Evolutionary conservation across 2,329 filamentous ascomycete species (phyloP), one percentile per base, ranked within the genome.

Genomic region (Endothia cerciana): DNA sequence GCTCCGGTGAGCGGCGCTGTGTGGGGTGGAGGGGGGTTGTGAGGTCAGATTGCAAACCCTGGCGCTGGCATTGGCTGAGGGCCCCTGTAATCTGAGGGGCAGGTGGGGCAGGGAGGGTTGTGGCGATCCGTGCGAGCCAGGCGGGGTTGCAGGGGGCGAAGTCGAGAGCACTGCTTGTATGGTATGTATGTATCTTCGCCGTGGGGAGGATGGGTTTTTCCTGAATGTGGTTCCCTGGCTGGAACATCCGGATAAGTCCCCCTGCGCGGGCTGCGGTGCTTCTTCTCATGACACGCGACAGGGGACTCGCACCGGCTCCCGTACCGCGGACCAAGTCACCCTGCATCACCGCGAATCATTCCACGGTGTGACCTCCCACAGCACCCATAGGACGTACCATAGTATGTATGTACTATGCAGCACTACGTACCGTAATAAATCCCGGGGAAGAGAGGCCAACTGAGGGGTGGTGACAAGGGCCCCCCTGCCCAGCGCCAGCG

Each of bases 11-110:
- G 55, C 55, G 55, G 55, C 55, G 55, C 33, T 25, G 55, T 22
- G 55, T 33, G 55, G 55, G 41, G 55, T 11, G n/a, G n/a, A n/a
- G n/a, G n/a, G n/a, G n/a, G n/a, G n/a, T 15, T 7, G 55, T 41
- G 55, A 58, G 55, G 55, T 41, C 36, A 58, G 55, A 58, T 58
- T 58, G 55, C 55, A 58, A 58, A 58, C 55, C 41, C 55, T 58
- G 2, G 55, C 36, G n/a, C 17, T 58, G 22, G 55, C 36, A 58
- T 58, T 58, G 55, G 55, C 33, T 41, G 11, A 3, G 36, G 36
- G 8, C 33, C 33, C 33, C 38, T 58, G 33, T 25, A 40, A 51
- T 15, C 22, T 51, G 47, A 51, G 47, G 47, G 47, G 47, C 47
- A 28, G 15, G 47, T 51, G 47, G 47, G 47, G 47, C 10, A 1